Percentiles rank a stretch among this genome's conserved stretches.
These are phyloP conservation scores for Artemisia argyi DNA, from an alignment of 129 eudicot genomes.

Conservation along the genomic window DNA sequence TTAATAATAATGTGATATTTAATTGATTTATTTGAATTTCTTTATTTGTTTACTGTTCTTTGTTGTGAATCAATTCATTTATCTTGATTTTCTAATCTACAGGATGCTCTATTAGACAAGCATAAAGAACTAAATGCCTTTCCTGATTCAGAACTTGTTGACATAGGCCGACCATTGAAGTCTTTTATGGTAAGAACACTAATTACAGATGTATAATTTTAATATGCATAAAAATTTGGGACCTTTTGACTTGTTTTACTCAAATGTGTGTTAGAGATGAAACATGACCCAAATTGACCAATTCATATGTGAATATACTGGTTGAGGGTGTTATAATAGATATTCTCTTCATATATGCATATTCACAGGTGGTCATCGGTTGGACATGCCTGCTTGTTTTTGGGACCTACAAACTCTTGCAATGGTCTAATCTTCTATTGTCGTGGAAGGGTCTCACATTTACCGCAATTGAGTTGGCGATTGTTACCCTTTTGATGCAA, in stretches of 20 bases:
- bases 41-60: background rate
- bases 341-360: slow-evolving; percentile 4
- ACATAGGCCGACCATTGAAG: slow-evolving; percentile 66
- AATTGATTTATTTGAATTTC: too few species aligned
- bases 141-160: slow-evolving; percentile 48
- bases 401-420: slow-evolving; percentile 58
- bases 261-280: background rate
- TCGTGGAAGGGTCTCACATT: slow-evolving; percentile 80
- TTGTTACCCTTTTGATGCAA: slow-evolving; percentile 72
- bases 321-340: slow-evolving; percentile 3
- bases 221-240: background rate
- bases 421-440: slow-evolving; percentile 64
- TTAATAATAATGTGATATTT: too few species aligned
- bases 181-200: slow-evolving; percentile 66
- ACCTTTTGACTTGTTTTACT: background rate
- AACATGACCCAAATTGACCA: background rate
- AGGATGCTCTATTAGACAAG: slow-evolving; percentile 80
- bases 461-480: slow-evolving; percentile 44
- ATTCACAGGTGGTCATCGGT: slow-evolving; percentile 61
- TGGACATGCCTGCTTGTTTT: slow-evolving; percentile 60
- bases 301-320: background rate
- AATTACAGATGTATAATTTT: background rate
- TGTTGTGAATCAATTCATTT: background rate
- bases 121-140: slow-evolving; percentile 64
- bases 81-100: slow-evolving; percentile 16